phyloP scores from a whole-genome alignment of 2,329 filamentous ascomycete species.

The Harringtonia aguacate region DNA sequence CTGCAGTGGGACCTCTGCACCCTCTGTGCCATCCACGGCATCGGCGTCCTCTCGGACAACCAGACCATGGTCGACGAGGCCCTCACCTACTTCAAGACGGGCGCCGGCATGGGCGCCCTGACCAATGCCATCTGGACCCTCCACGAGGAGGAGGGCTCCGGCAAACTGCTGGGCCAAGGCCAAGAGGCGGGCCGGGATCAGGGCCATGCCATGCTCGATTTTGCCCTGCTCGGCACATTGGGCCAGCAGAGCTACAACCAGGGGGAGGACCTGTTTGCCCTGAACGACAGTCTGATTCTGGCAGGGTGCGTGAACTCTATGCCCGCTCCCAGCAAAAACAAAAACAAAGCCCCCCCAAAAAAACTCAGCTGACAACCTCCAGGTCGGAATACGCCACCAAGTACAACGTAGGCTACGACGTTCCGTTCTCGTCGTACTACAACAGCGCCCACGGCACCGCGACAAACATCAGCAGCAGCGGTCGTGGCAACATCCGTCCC shows the following conservation, averaged over 20 bases:
- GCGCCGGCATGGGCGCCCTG: not conserved
- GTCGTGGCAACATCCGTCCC: not conserved
- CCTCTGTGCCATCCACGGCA: not conserved
- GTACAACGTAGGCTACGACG: not conserved
- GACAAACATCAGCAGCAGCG: not conserved
- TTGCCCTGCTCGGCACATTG: not conserved
- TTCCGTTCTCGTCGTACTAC: not conserved
- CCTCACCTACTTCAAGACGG: not conserved
- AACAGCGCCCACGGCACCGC: not conserved
- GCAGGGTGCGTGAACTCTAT: not conserved
- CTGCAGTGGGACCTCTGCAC: not conserved
- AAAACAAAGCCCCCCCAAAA: no score
- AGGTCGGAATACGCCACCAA: not conserved
- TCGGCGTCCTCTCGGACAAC: not conserved
- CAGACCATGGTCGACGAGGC: not conserved
- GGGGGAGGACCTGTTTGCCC: not conserved
- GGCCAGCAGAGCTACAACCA: conserved; percentile 1
- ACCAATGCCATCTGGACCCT: not conserved
- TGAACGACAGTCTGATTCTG: not conserved
- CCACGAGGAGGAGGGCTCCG: not conserved
- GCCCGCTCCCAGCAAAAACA: no score
- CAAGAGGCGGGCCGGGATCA: conserved; percentile 1
- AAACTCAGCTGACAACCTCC: not conserved
- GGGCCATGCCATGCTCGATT: not conserved
- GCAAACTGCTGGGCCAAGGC: not conserved